Conservation (phyloP, 2,329 filamentous ascomycete species). For the Fusarium hostae region DNA sequence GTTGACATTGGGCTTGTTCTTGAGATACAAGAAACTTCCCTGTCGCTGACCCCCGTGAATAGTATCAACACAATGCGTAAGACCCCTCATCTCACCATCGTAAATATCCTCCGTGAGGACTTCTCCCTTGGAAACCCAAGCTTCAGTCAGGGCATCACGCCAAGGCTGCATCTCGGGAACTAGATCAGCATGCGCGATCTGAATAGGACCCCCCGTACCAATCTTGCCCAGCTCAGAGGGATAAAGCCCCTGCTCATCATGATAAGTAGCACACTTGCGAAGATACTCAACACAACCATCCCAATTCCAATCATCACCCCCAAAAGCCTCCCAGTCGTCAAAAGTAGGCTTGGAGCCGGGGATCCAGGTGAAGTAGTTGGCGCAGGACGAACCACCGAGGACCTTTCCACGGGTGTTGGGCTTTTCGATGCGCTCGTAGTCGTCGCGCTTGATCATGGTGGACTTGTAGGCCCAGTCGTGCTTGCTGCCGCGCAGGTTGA, state of each 20-base stretch:
- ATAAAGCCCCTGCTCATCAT: conserved; percentile 63
- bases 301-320: conserved; percentile 73
- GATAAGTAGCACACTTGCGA: conserved; percentile 64
- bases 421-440: conserved; percentile 71
- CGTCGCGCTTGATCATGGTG: conserved; percentile 67
- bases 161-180: conserved; percentile 63
- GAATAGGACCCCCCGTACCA: conserved; percentile 62
- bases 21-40: conserved; percentile 61
- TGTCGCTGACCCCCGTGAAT: conserved; percentile 69
- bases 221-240: conserved; percentile 60
- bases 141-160: conserved; percentile 59
- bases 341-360: conserved; percentile 68
- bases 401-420: conserved; percentile 70
- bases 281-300: conserved; percentile 61
- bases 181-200: conserved; percentile 65
- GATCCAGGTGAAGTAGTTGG: conserved; percentile 75
- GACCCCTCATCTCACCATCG: conserved; percentile 64
- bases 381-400: conserved; percentile 66
- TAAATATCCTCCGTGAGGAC: conserved; percentile 65
- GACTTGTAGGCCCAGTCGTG: conserved; percentile 72
- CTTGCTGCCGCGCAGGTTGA: conserved; percentile 64
- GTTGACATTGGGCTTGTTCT: conserved; percentile 65
- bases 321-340: conserved; percentile 77
- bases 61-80: conserved; percentile 63
- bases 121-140: conserved; percentile 65